Base-by-base conservation (phyloP, 805 yeast genomes). In the Saccharomycopsis sp. region DNA sequence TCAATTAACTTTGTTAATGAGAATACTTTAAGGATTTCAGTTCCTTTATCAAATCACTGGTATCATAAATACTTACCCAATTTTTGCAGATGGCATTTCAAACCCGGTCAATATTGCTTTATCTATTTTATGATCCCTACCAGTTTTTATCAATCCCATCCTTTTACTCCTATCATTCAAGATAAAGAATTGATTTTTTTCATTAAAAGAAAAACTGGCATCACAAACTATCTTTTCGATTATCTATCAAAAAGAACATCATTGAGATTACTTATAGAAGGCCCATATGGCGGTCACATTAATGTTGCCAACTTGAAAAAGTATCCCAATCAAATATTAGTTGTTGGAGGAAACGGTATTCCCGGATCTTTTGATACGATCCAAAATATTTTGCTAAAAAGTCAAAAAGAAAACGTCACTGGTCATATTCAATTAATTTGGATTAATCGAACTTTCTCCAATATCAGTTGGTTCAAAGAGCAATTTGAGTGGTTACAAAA, bases 201-300 rank as follows among this genome's bases (percentile, higher is more conserved):
- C 49, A 64, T 72, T 50, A 72, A 69, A 51, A 68, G 67, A 13
- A 73, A 74, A 54, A 65, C 63, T 12, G 86, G 85, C 44, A 55
- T 74, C 40, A 75, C 84, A 9, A 64, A 56, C 41, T 60, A 59
- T 23, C 49, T 72, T 19, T 57, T 60, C 28, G 52, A 54, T 19
- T 54, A 56, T 19, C 54, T 57, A 6, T 31, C 34, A 31, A 14
- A 31, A 31, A 28, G 51, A 45, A 56, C 58, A 33, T 33, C 46
- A 25, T 20, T 45, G 4, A 61, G 60, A 48, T 64, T 72, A 14
- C 59, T 66, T 21, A 52, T 75, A 10, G 85, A 78, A 52, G 85
- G 85, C 0, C 79, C 82, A 3, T 78, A 78, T 50, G 84, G 84
- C 1, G n/a, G n/a, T n/a, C n/a, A n/a, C n/a, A n/a, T n/a, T n/a